phyloP scores from a whole-genome alignment of 1,139 yeast genomes.

The Hemisphaericaspora xylanilytica region DNA sequence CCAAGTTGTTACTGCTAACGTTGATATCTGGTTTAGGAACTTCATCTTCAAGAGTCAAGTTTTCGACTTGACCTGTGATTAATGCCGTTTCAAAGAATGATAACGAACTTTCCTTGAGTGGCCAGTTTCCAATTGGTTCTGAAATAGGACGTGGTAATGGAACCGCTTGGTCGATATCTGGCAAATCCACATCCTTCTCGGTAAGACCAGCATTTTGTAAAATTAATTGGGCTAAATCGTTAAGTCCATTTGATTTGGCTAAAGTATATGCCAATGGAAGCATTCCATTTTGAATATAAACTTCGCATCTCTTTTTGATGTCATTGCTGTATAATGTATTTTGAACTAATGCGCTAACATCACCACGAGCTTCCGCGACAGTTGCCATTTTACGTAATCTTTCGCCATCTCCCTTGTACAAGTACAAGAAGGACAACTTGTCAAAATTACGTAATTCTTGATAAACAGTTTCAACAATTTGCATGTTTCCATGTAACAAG shows the following conservation, averaged over 20 bases:
- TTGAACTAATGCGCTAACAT: conserved; percentile 75
- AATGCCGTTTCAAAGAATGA: conserved; percentile 86
- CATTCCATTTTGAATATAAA: conserved; percentile 76
- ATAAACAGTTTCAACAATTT: conserved; percentile 80
- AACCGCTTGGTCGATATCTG: conserved; percentile 47
- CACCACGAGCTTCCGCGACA: conserved; percentile 88
- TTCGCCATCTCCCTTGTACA: conserved; percentile 74
- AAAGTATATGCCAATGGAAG: conserved; percentile 89
- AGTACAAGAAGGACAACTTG: conserved; percentile 82
- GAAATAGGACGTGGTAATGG: conserved; percentile 47
- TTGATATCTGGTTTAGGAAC: background rate
- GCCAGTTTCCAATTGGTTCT: conserved; percentile 69
- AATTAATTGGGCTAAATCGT: conserved; percentile 68
- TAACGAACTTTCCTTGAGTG: conserved; percentile 66
- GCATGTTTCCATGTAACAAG: conserved; percentile 81
- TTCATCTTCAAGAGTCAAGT: conserved; percentile 51
- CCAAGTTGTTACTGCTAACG: conserved; percentile 17
- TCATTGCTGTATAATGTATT: conserved; percentile 79
- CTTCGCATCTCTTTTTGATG: conserved; percentile 69
- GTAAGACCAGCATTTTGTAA: conserved; percentile 67
- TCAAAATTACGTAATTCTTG: conserved; percentile 88
- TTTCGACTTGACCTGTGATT: conserved; percentile 69
- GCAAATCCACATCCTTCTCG: conserved; percentile 66
- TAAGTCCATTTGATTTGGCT: conserved; percentile 84
- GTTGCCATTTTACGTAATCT: conserved; percentile 81